These are phyloP conservation scores for Saccharomyces hybrid DNA, from an alignment of 1,139 yeast genomes.

Conservation along the genomic window DNA sequence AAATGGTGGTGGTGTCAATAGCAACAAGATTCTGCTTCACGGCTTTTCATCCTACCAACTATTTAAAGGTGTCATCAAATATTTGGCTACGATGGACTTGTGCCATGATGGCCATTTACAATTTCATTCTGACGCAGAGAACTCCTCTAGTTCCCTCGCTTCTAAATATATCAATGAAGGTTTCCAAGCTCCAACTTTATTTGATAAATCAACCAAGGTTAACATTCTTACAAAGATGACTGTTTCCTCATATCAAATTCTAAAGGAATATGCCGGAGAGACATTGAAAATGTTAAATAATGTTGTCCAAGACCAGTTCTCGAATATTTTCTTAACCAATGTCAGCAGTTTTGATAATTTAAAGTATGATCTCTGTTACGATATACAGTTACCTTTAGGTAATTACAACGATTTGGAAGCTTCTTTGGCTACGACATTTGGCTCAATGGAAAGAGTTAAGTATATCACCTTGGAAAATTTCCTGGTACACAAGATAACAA, in stretches of 20 bases:
- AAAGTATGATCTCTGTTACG: conserved; percentile 58
- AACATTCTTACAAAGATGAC: conserved; percentile 82
- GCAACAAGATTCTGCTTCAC: conserved; percentile 66
- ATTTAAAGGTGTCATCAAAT: conserved; percentile 79
- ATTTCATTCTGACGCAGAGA: conserved; percentile 43
- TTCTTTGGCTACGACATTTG: conserved; percentile 37
- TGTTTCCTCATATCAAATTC: conserved; percentile 51
- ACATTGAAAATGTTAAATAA: conserved; percentile 67
- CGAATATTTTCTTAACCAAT: conserved; percentile 67
- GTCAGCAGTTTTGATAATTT: conserved; percentile 46
- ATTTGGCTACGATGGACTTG: conserved; percentile 71
- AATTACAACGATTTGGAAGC: conserved; percentile 15
- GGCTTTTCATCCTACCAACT: conserved; percentile 91
- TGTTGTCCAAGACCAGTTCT: conserved; percentile 76
- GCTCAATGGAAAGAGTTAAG: conserved; percentile 67
- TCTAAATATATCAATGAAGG: conserved; percentile 52
- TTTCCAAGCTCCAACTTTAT: conserved; percentile 64
- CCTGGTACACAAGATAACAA: conserved; percentile 52
- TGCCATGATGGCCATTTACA: conserved; percentile 55
- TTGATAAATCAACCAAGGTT: conserved; percentile 65
- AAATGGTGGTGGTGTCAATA: conserved; percentile 74
- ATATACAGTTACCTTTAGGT: conserved; percentile 38
- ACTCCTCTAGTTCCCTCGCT: conserved; percentile 38
- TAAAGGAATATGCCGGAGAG: conserved; percentile 60
- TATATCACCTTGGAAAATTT: conserved; percentile 64